Evolutionary conservation across 2,329 filamentous ascomycete genomes (phyloP).

Genomic region (Pseudopyricularia cyperi): DNA sequence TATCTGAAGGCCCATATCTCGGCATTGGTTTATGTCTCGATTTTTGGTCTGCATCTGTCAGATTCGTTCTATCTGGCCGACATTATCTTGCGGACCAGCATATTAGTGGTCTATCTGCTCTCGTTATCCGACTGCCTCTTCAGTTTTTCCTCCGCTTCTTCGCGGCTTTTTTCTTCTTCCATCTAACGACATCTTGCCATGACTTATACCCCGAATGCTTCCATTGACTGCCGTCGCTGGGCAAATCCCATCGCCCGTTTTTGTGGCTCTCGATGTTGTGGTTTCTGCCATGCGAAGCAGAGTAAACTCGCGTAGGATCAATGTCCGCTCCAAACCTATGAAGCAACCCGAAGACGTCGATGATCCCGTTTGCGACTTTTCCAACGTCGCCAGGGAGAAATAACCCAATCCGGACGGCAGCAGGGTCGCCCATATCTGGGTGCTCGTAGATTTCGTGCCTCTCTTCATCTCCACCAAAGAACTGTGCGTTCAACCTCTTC

Average conservation of each 20-base stretch:
- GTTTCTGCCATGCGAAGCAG: not conserved
- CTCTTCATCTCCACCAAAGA: too few relatives aligned
- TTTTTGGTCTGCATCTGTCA: too few relatives aligned
- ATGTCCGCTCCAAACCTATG: not conserved
- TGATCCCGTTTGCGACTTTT: not conserved
- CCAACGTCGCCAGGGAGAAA: not conserved
- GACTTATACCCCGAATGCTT: not conserved
- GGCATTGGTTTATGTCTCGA: too few relatives aligned
- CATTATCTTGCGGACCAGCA: too few relatives aligned
- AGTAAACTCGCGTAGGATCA: not conserved
- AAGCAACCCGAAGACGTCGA: not conserved
- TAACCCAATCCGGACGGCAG: not conserved
- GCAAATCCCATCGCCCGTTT: not conserved
- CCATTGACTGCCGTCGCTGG: not conserved
- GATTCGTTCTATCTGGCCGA: too few relatives aligned
- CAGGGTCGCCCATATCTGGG: not conserved
- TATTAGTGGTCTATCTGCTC: too few relatives aligned
- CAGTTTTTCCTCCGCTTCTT: not conserved
- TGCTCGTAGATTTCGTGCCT: not conserved
- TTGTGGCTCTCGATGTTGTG: not conserved
- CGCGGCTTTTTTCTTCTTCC: not conserved
- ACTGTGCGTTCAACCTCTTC: constrained; percentile 4
- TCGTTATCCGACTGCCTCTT: too few relatives aligned
- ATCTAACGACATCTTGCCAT: not conserved
- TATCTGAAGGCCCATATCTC: too few relatives aligned